These are phyloP conservation scores for Wickerhamiella occidentalis DNA, from an alignment of 805 yeast genomes.

Conservation along the genomic window DNA sequence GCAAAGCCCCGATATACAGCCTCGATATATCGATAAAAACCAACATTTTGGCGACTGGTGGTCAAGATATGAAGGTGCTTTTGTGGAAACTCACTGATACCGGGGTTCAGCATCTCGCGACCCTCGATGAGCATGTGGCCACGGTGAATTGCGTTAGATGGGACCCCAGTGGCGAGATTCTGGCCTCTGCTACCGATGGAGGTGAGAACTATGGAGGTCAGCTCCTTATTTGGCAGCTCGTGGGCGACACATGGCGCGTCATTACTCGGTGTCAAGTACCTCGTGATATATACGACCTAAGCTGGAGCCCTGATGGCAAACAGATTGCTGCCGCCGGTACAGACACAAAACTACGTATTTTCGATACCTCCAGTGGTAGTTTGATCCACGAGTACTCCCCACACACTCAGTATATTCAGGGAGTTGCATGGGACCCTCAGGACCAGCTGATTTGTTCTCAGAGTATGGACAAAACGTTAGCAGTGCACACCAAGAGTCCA, in stretches of 20 bases:
- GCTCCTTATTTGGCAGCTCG: slow-evolving; percentile 59
- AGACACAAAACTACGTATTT: slow-evolving; percentile 73
- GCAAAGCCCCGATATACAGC: slow-evolving; percentile 32
- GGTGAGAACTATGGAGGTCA: slow-evolving; percentile 95
- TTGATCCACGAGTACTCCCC: slow-evolving; percentile 50
- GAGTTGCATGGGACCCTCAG: slow-evolving; percentile 89
- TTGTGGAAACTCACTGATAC: slow-evolving; percentile 29
- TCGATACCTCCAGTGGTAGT: slow-evolving; percentile 43
- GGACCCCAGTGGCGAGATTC: slow-evolving; percentile 49
- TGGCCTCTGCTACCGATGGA: slow-evolving; percentile 94
- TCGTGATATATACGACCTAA: slow-evolving; percentile 77
- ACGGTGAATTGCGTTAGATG: slow-evolving; percentile 89
- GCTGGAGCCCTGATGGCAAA: slow-evolving; percentile 82
- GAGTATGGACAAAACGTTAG: slow-evolving; percentile 76
- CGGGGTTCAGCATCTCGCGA: slow-evolving; percentile 55
- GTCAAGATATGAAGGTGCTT: slow-evolving; percentile 66
- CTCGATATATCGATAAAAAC: slow-evolving; percentile 29
- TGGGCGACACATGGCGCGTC: slow-evolving; percentile 51
- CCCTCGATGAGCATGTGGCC: slow-evolving; percentile 78
- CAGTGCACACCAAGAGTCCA: slow-evolving; percentile 42
- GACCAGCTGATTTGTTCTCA: slow-evolving; percentile 72
- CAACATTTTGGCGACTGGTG: slow-evolving; percentile 13
- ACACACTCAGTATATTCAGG: slow-evolving; percentile 87
- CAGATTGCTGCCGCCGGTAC: slow-evolving; percentile 79
- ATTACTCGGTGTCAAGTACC: slow-evolving; percentile 35